Conservation (phyloP, 2,329 filamentous ascomycete genomes). For the Fusarium illudens region DNA sequence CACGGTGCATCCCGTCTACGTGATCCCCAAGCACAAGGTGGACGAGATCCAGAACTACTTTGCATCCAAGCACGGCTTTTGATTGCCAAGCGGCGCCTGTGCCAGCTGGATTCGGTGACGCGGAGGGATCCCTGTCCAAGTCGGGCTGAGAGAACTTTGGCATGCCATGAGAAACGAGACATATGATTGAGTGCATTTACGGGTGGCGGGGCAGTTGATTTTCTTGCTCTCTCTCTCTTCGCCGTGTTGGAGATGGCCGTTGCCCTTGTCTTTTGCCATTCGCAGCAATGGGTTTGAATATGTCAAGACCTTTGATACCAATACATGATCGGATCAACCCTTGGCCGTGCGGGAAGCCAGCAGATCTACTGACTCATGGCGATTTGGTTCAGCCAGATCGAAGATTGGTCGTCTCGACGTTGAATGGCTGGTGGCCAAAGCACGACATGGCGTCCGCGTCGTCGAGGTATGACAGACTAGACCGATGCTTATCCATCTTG, state of each 20-base stretch:
- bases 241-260: not conserved
- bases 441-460: conserved; percentile 37
- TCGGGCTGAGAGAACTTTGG: not conserved
- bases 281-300: not conserved
- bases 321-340: conserved; percentile 21
- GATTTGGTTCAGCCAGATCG: conserved; percentile 10
- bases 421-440: conserved; percentile 16
- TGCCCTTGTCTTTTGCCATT: not conserved
- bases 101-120: conserved; percentile 3
- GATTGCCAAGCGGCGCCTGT: conserved; percentile 36
- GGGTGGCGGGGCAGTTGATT: not conserved
- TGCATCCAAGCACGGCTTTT: conserved; percentile 65
- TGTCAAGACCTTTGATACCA: conserved; percentile 12
- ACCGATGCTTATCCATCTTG: conserved; percentile 26
- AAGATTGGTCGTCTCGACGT: conserved; percentile 11
- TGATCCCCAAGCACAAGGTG: conserved; percentile 76
- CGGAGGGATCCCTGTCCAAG: not conserved
- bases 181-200: not conserved
- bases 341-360: conserved; percentile 12
- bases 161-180: conserved; percentile 17
- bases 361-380: conserved; percentile 16
- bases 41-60: conserved; percentile 73
- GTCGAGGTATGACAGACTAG: conserved; percentile 31
- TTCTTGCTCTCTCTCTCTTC: not conserved
- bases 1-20: conserved; percentile 84